Evolutionary conservation across 192 early-diverging fungal genomes (phyloP).

Genomic region (Irineochytrium annulatum): DNA sequence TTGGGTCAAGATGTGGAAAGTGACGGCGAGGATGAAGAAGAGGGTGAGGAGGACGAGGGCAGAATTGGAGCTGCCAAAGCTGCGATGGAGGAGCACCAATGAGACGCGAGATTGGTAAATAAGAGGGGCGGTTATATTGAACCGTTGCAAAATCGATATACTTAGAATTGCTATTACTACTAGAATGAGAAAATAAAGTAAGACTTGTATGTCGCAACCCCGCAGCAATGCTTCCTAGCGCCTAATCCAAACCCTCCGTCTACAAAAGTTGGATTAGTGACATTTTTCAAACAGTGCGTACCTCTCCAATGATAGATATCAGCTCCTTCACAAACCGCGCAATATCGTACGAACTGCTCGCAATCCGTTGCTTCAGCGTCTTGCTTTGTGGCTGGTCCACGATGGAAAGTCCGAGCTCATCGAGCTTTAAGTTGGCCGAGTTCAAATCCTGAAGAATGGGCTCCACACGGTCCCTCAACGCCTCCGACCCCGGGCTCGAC

Average conservation of each 20-base stretch:
- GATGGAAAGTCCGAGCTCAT: conserved; percentile 55
- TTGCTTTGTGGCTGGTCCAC: conserved; percentile 43
- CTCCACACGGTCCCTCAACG: conserved; percentile 45
- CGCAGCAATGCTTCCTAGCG: too few species aligned
- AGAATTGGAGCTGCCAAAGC: too few species aligned
- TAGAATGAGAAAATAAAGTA: too few species aligned
- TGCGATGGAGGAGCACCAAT: too few species aligned
- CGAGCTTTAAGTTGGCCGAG: conserved; percentile 47
- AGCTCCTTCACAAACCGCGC: conserved; percentile 84
- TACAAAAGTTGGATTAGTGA: too few species aligned
- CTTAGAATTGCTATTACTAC: too few species aligned
- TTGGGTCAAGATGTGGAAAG: conserved; percentile 27
- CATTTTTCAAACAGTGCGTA: too few species aligned
- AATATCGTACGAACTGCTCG: conserved; percentile 82
- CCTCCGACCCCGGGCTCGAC: conserved; percentile 26
- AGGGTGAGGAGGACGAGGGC: conserved; percentile 43
- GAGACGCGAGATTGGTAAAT: too few species aligned
- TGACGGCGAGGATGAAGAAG: conserved; percentile 55
- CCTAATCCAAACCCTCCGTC: too few species aligned
- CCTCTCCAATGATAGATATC: conserved; percentile 61
- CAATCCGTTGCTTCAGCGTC: conserved; percentile 76
- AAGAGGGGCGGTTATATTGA: too few species aligned
- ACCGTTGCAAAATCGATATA: too few species aligned
- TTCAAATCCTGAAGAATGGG: conserved; percentile 58
- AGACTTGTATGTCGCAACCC: too few species aligned